phyloP scores from a whole-genome alignment of 2,329 filamentous ascomycete species.

The Pezicula carpinea region DNA sequence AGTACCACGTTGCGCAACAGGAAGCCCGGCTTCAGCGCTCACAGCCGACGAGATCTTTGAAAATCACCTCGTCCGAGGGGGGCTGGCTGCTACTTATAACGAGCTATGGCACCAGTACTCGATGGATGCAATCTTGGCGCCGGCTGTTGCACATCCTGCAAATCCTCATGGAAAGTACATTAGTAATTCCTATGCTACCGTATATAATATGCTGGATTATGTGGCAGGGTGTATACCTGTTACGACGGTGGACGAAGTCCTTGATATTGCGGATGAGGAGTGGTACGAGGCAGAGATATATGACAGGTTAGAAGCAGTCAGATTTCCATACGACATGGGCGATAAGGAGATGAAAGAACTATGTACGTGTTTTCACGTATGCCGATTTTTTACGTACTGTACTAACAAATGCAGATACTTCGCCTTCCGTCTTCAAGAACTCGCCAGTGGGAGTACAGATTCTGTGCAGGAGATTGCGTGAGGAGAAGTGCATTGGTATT shows the following conservation, averaged over 20 bases:
- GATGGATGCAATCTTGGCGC: background rate
- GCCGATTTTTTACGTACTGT: background rate
- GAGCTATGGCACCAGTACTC: background rate
- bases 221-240: background rate
- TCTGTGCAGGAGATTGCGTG: background rate
- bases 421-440: background rate
- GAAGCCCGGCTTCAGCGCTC: background rate
- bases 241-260: background rate
- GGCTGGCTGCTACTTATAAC: background rate
- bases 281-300: background rate
- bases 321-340: background rate
- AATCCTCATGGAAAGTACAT: constrained; percentile 1
- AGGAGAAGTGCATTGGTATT: background rate
- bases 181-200: constrained; percentile 1
- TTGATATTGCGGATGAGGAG: background rate
- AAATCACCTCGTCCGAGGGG: background rate
- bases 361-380: background rate
- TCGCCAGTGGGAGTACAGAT: background rate
- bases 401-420: background rate
- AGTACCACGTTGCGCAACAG: background rate
- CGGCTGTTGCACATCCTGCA: background rate
- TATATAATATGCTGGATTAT: constrained; percentile 4
- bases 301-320: background rate
- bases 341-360: constrained; percentile 1
- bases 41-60: background rate